Conservation (phyloP, 768 basidiomycete genomes). For the Dictyophora rubrovolvata region DNA sequence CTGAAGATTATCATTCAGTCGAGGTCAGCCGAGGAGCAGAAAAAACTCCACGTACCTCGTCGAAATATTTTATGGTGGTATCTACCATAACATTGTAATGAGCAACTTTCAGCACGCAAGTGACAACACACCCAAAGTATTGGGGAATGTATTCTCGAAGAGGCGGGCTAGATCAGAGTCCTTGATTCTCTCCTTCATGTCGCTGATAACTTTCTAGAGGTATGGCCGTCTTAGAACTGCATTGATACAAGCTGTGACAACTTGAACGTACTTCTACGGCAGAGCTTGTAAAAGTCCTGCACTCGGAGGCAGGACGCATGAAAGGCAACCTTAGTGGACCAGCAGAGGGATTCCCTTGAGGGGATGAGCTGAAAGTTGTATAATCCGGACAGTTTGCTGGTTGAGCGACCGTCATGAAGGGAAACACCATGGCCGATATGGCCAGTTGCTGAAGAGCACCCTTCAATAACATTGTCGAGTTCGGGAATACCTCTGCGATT, state of each 20-base stretch:
- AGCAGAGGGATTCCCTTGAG: conserved; percentile 49
- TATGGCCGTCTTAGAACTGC: neutral
- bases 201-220: conserved; percentile 54
- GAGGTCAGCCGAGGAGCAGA: neutral
- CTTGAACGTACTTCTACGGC: conserved; percentile 49
- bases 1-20: conserved; percentile 23
- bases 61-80: conserved; percentile 72
- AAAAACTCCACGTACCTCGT: conserved; percentile 29
- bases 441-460: neutral
- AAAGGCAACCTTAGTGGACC: conserved; percentile 57
- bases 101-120: too few species aligned
- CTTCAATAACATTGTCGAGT: neutral
- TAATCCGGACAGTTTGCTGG: conserved; percentile 47
- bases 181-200: conserved; percentile 62
- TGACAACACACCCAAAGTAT: conserved; percentile 50
- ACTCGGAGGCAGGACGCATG: conserved; percentile 61
- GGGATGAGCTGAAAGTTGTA: conserved; percentile 38
- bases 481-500: neutral
- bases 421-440: neutral
- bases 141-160: conserved; percentile 78
- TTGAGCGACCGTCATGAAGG: conserved; percentile 14
- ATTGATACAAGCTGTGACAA: neutral
- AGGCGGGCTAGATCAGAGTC: conserved; percentile 70
- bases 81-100: conserved; percentile 31
- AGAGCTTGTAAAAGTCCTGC: conserved; percentile 67